Base-by-base conservation (phyloP, 176 grass and related monocot species). In the Triticum turgidum region DNA sequence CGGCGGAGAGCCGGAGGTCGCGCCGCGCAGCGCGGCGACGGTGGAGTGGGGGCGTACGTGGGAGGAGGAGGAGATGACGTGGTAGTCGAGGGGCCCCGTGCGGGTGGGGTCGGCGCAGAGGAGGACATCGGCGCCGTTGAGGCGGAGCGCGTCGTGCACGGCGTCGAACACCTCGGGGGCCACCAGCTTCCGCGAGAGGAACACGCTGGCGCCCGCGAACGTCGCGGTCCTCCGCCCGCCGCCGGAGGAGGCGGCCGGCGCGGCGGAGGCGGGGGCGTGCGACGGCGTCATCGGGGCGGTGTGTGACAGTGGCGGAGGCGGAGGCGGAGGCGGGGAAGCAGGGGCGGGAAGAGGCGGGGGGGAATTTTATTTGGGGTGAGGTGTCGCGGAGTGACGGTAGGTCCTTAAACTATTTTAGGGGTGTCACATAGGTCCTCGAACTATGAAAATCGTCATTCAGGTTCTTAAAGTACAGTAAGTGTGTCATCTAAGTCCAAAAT, bases 131-230 rank as follows among this genome's bases (percentile, higher is more conserved):
- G 96, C 92, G 82, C 93, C 96, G 88, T 98, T 98, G 88, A 96
- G 88, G 54, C 90, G 86, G 86, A 98, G 96, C 65, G 96, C 91
- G 75, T 98, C 96, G 84, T 91, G 91, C 67, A 96, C 80, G 70
- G 96, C 88, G 81, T 92, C 88, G 93, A 89, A 96, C 86, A 94
- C 87, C 88, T 98, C 96, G 64, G 96, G 96, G 32, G 92, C 83
- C 22, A 98, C 96, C 47, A 98, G 81, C 61, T 34, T 98, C 61
- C 93, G 91, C 9, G 93, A 96, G n/a, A 98, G 90, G 87, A 91
- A 98, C 56, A 98, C 96, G 84, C 82, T 94, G 5, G 86, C 85
- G 13, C 96, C 96, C 24, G 82, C 75, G 75, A 98, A 98, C 58
- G 93, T 98, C 45, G 86, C 81, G 68, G 69, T 32, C 85, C 87